Base-by-base conservation (phyloP, 805 yeast genomes). In the Teunomyces atbi region DNA sequence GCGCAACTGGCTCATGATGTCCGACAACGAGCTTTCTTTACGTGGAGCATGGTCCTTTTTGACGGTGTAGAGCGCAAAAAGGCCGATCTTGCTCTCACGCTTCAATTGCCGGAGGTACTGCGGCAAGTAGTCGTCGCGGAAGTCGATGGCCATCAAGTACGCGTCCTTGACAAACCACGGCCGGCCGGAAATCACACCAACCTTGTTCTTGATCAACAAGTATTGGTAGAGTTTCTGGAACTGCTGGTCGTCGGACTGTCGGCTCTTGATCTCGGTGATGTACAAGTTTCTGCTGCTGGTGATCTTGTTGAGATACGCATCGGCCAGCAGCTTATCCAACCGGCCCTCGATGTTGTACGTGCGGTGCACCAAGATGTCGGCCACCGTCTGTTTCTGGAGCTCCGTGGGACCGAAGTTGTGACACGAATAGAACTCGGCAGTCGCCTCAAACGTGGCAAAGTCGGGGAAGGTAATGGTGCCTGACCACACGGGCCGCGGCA, bases 311-410 rank as follows among this genome's bases (percentile, higher is more conserved):
- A 88, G 62, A 57, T 88, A 88, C 10, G 66, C 67, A 45, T 76
- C 80, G 1, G 89, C 95, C 42, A 65, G 70, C 5, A 51, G 45
- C 3, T 69, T 57, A 55, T 79, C 82, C 38, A 89, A 69, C 45
- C 89, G 71, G 3, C 96, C 96, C 49, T 80, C 83, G 38, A 87
- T 65, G 26, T 67, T 66, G 52, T 82, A 62, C 29, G 63, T 53
- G 35, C 57, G 42, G 15, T 52, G 46, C 28, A 50, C 45, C 46
- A 66, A 61, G 4, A 76, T 57, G 35, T 66, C 68, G 41, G 58
- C 59, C 48, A 62, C 52, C 41, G 58, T 52, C 36, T 57, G 58
- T 60, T 44, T 58, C 63, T 58, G 50, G 57, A 56, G 44, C 40
- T 57, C 46, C 45, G 48, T 56, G 5, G 50, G 46, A 21, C 55